Evolutionary conservation across 148 eudicot species (phyloP), one percentile per base, ranked within the genome.

Genomic region (Fagopyrum tataricum): DNA sequence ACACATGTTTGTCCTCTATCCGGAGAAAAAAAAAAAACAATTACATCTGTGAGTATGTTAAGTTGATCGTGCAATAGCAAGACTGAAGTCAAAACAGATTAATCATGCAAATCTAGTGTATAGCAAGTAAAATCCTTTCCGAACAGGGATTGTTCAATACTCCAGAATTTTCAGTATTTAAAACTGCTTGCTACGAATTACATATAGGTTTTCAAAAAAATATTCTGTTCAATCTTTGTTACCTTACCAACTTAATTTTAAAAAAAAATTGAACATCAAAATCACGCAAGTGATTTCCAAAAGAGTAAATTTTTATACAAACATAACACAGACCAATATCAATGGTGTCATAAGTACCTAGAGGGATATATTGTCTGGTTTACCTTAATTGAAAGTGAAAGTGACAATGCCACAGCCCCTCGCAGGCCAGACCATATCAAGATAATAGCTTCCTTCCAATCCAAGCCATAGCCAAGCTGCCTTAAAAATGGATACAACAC

Each of bases 331-430:
- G 24, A 23, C 10, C 31, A 21, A 21, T 56, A 2, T 23, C 64
- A 56, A 7, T 11, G 11, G 21, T 8, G 37, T 7, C 13, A 17
- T 14, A 62, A 31, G 42, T 62, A 42, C 67, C 41, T 62, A 64
- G 37, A 64, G 42, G 69, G 44, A 39, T 37, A 20, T 39, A 70
- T 7, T 68, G 20, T 20, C 72, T 6, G 72, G 84, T 87, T 81
- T 89, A 78, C 98, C 97, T 91, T 89, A 64, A 94, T 92, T 55
- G 98, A 94, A 75, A 94, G 83, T 24, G 98, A 86, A 74, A 94
- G 98, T 17, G 98, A 79, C 78, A 94, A 78, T 53, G 97, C 93
- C 43, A 94, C 97, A 47, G 98, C 98, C 68, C 98, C 98, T 47
- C 98, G 86, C 66, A 94, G 84, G 61, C 97, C 98, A 64, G 97